Evolutionary conservation across 2,329 filamentous ascomycete genomes (phyloP), one percentile per base, ranked within the genome.

Genomic region (Ascochyta viciae-villosae): DNA sequence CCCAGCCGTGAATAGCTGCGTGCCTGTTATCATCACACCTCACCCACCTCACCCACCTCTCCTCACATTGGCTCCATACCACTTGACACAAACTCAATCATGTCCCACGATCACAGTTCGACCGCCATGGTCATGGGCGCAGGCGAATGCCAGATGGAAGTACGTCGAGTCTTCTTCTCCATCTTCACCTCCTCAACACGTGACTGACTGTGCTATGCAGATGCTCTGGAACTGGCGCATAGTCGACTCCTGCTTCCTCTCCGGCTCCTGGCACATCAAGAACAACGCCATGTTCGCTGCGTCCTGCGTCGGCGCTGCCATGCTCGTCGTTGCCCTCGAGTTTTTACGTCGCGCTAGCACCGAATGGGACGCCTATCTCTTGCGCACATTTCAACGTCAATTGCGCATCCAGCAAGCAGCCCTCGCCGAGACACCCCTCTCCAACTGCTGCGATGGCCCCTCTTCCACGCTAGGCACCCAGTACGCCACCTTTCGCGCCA

Each of bases 181-280:
- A 19, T 33, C 26, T 31, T 6, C 7, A 3, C 24, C 16, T n/a
- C 3, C 24, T 50, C 9, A n/a, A 22, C 24, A 23, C 19, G n/a
- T 38, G 10, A 10, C 48, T 63, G n/a, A 63, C 44, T 4, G 29
- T n/a, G 15, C n/a, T 8, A 7, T 1, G 4, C 15, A 90, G 88
- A 92, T 92, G 89, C 79, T 91, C 37, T 91, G 89, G 88, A 92
- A 92, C 74, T 91, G 88, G 88, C 82, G 89, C 73, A 89, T 87
- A 3, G 79, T 90, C 70, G 86, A 89, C 71, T 77, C 87, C 19
- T 91, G 80, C 58, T 94, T 95, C 81, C 83, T 95, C 68, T 78
- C 88, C 23, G 65, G 72, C 7, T 80, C 82, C 22, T 95, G 91
- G 90, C 87, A 87, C 68, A 84, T 94, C 73, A 87, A 79, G 15